Evolutionary conservation across 1,139 yeast species (phyloP), one percentile per base, ranked within the genome.

Genomic region (Protomyces arabidopsidicola): DNA sequence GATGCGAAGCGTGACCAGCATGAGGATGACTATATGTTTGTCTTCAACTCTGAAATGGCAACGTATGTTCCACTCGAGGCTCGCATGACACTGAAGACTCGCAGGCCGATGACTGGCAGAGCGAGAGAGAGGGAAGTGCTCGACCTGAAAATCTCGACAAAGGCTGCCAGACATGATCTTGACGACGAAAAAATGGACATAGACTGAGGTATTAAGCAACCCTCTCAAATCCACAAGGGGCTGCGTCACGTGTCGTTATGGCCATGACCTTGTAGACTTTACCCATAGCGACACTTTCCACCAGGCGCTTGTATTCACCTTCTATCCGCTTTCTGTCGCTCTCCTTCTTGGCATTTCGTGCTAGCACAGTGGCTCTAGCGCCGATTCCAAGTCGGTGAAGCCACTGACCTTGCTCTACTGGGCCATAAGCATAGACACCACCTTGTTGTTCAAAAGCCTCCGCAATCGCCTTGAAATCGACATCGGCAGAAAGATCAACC

Each of bases 401-500:
- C 86, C 90, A 89, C 70, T 86, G 90, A 1, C 91, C 95, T 72
- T 89, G 96, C 59, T 84, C 84, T 0, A 82, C 81, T 0, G 93
- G 88, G 0, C 90, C 93, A 60, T 73, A 71, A 3, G 71, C 75
- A 67, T 73, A 76, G 0, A 79, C 74, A 22, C 76, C 75, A 12
- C 70, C 67, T 71, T 68, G 35, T 67, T 70, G 68, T 31, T 66
- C 55, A 1, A 79, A 78, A 3, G 79, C 77, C 9, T 73, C 71
- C 36, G 76, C 77, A 63, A 87, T 74, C 12, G 85, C 86, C 54
- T 78, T 80, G 70, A 89, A 89, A 73, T 89, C 96, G 12, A 89
- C 96, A 71, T 89, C 95, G 0, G 87, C 85, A 0, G 96, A 88
- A 55, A 89, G 78, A 75, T 89, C 96, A 2, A 88, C 91, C 54